phyloP scores from a whole-genome alignment of 1,284 basidiomycete species.

The Moesziomyces sp. region DNA sequence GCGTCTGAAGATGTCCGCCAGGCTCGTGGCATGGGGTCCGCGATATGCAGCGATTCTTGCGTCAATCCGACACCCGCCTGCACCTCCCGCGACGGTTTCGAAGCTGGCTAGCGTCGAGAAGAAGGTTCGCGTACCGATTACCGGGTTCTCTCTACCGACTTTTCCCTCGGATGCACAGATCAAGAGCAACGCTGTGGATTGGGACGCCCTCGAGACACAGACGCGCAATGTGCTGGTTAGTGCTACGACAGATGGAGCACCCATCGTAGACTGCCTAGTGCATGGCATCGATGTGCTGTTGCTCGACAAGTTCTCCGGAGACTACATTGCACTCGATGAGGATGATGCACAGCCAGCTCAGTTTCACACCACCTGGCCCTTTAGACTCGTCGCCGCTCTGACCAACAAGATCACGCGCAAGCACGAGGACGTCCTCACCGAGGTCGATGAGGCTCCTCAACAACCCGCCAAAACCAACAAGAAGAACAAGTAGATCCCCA shows the following conservation, averaged over 20 bases:
- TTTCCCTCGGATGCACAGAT: conserved; percentile 26
- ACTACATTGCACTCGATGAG: conserved; percentile 54
- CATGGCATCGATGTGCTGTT: conserved; percentile 42
- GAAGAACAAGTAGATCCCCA: conserved; percentile 23
- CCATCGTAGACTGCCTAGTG: conserved; percentile 55
- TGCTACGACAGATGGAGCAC: conserved; percentile 14
- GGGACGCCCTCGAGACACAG: conserved; percentile 57
- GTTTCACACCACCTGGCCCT: conserved; percentile 46
- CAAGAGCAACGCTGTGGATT: conserved; percentile 41
- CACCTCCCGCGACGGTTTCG: background rate
- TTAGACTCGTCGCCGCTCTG: conserved; percentile 27
- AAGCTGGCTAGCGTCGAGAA: conserved; percentile 40
- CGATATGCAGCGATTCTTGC: conserved; percentile 48
- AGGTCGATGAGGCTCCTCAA: conserved; percentile 10
- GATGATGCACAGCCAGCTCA: conserved; percentile 28
- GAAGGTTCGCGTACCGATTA: conserved; percentile 61
- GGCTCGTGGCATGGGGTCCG: conserved; percentile 59
- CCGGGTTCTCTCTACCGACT: conserved; percentile 55
- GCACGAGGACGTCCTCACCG: conserved; percentile 24
- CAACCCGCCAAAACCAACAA: conserved; percentile 2
- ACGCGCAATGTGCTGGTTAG: conserved; percentile 34
- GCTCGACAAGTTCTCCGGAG: conserved; percentile 40
- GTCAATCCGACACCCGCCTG: background rate
- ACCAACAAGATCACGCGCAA: conserved; percentile 23
- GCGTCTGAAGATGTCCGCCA: conserved; percentile 48